Evolutionary conservation across 345 rosid species (phyloP), one percentile per base, ranked within the genome.

Genomic region (Draba incana): DNA sequence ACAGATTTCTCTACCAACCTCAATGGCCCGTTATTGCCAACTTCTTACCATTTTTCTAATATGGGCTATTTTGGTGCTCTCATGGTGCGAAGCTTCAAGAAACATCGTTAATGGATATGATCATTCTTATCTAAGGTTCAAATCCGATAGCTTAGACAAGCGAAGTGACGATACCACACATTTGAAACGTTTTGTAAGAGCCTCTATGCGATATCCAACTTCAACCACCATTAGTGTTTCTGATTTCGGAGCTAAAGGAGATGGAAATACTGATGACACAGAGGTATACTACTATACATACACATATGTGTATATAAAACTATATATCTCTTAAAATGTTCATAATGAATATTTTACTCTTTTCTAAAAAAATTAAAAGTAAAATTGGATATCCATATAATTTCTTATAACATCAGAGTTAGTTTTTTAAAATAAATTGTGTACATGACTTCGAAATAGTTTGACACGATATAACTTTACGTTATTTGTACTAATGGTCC

Each of bases 191-290:
- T 30, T 42, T 8, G 57, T 15, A 64, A 64, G 14, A 69, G 55
- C 59, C 54, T 65, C 39, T 41, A 41, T 31, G n/a, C 44, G 54
- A 25, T 11, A 44, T 25, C 2, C 20, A 54, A 48, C 58, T 25
- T 1, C 20, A 54, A 48, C 58, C 3, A 64, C 59, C 8, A 25
- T 86, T 70, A 77, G 16, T 53, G 85, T 92, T 43, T 76, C 76
- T 48, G 77, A 84, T 57, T 89, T 75, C 65, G 89, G 91, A 66
- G 88, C 89, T 33, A 75, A 57, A 70, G 96, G 78, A 30, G 85
- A 81, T 43, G 92, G 92, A 37, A 55, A 4, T 15, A 41, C 63
- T 7, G 91, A 89, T 42, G 92, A 80, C 71, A 82, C 91, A 0
- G 20, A 78, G 92, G 97, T 90, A 82, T 37, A 20, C 20, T 20